These are phyloP conservation scores for Alternaria arborescens DNA, from an alignment of 2,329 filamentous ascomycete species.

Conservation along the genomic window DNA sequence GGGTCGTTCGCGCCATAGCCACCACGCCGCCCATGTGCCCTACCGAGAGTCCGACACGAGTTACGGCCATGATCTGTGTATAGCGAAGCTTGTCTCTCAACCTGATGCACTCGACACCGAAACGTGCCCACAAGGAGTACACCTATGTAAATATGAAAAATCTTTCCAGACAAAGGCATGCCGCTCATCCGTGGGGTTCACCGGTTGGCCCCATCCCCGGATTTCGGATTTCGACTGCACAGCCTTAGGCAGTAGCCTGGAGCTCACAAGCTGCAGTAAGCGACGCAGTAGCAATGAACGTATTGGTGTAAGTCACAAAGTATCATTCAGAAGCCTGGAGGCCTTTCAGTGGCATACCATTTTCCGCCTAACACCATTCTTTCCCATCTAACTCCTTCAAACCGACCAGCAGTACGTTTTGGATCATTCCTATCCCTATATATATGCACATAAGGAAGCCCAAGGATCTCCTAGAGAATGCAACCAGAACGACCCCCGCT, in stretches of 20 bases:
- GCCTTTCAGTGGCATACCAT: neutral
- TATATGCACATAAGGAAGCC: conserved; percentile 7
- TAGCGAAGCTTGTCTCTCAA: neutral
- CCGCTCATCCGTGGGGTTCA: neutral
- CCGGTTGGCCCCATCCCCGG: neutral
- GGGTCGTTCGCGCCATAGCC: conserved; percentile 3
- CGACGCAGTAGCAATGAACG: neutral
- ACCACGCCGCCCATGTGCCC: neutral
- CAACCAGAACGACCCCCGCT: conserved; percentile 12
- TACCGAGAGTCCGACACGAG: neutral
- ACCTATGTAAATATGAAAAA: neutral
- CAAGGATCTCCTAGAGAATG: conserved; percentile 2
- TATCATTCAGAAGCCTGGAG: neutral
- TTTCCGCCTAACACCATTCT: neutral
- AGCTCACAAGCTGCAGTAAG: neutral
- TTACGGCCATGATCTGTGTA: neutral
- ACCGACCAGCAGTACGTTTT: conserved; percentile 17
- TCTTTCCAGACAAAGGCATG: neutral
- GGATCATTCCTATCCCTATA: neutral
- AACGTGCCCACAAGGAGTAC: neutral
- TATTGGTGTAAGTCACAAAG: neutral
- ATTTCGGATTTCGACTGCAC: neutral
- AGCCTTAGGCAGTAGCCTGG: neutral
- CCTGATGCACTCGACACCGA: neutral
- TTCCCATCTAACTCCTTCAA: conserved; percentile 3